Conservation (phyloP, 2,329 filamentous ascomycete genomes). For the Talaromyces sp. region DNA sequence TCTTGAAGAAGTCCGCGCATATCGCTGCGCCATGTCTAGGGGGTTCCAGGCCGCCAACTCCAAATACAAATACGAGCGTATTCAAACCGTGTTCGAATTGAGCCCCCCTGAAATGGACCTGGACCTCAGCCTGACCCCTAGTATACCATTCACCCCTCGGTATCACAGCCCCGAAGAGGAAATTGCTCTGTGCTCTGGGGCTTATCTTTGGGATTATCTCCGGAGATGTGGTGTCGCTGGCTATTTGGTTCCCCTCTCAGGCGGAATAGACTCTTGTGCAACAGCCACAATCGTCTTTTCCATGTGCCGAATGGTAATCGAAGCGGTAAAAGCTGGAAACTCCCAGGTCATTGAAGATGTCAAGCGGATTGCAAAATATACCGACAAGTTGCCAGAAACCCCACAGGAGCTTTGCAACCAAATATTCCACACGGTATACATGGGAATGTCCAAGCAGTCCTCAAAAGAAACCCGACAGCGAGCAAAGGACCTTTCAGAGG, state of each 20-base stretch:
- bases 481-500: slow-evolving; percentile 53
- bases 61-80: slow-evolving; percentile 20
- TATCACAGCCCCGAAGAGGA: slow-evolving; percentile 23
- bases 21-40: slow-evolving; percentile 20
- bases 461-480: slow-evolving; percentile 60
- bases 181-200: slow-evolving; percentile 18
- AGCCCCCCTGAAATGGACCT: slow-evolving; percentile 16
- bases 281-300: slow-evolving; percentile 27
- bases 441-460: slow-evolving; percentile 64
- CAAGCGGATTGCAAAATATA: slow-evolving; percentile 29
- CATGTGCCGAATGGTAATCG: slow-evolving; percentile 27
- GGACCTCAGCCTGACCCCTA: slow-evolving; percentile 13
- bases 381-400: slow-evolving; percentile 46
- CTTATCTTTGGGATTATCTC: slow-evolving; percentile 29
- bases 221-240: slow-evolving; percentile 22
- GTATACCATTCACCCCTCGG: slow-evolving; percentile 13
- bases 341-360: slow-evolving; percentile 22
- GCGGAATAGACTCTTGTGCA: slow-evolving; percentile 28
- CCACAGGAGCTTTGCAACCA: slow-evolving; percentile 54
- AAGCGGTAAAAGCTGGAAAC: slow-evolving; percentile 21
- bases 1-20: slow-evolving; percentile 60
- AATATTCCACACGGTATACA: slow-evolving; percentile 61
- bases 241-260: slow-evolving; percentile 27
- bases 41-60: slow-evolving; percentile 23
- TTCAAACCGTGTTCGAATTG: slow-evolving; percentile 24